Evolutionary conservation across 2,329 filamentous ascomycete genomes (phyloP).

Genomic region (Fusarium sarcochroum): DNA sequence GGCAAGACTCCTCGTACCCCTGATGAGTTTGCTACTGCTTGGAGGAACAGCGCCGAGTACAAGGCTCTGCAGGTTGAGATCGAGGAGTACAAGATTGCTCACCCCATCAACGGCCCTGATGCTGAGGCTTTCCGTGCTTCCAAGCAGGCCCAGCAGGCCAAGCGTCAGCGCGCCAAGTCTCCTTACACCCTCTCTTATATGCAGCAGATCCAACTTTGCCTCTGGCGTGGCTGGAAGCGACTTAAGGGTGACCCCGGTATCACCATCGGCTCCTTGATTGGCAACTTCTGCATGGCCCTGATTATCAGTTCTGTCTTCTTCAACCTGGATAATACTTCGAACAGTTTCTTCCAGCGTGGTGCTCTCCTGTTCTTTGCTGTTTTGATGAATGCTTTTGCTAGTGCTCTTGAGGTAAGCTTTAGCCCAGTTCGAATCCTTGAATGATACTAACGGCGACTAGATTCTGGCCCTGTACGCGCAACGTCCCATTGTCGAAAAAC

Average conservation of each 20-base stretch:
- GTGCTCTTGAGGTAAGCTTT: slow-evolving; percentile 75
- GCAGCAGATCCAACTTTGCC: slow-evolving; percentile 83
- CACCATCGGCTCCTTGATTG: slow-evolving; percentile 76
- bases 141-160: slow-evolving; percentile 68
- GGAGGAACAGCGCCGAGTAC: slow-evolving; percentile 69
- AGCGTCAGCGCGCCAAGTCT: slow-evolving; percentile 74
- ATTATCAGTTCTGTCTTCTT: slow-evolving; percentile 87
- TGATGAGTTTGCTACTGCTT: slow-evolving; percentile 72
- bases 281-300: slow-evolving; percentile 81
- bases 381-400: slow-evolving; percentile 87
- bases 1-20: slow-evolving; percentile 70
- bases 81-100: slow-evolving; percentile 66
- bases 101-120: slow-evolving; percentile 69
- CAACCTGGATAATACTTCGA: slow-evolving; percentile 75
- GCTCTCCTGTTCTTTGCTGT: slow-evolving; percentile 90
- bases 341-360: slow-evolving; percentile 83
- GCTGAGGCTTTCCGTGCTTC: slow-evolving; percentile 70
- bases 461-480: slow-evolving; percentile 90
- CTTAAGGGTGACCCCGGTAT: slow-evolving; percentile 82
- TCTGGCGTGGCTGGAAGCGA: slow-evolving; percentile 84
- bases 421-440: rapidly evolving
- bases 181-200: slow-evolving; percentile 85
- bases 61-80: slow-evolving; percentile 67
- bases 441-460: slow-evolving; percentile 51
- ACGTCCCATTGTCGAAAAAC: slow-evolving; percentile 93